These are phyloP conservation scores for Globisporangium paroecandrum DNA, from an alignment of 352 stramenopile genomes.

Conservation along the genomic window DNA sequence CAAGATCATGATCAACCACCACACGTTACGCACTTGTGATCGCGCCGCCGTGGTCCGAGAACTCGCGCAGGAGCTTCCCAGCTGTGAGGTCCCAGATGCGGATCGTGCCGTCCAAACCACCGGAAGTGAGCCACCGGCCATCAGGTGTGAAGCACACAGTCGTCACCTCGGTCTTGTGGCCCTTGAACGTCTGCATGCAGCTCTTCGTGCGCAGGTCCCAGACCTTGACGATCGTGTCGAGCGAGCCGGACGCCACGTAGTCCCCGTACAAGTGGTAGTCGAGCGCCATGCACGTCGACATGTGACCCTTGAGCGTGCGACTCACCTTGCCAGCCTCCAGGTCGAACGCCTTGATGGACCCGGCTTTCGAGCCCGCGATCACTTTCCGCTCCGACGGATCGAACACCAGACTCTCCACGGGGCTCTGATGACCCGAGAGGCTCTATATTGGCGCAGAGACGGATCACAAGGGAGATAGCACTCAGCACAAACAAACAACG, in stretches of 20 bases:
- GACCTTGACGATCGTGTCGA: conserved; percentile 85
- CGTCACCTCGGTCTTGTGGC: conserved; percentile 72
- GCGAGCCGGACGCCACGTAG: conserved; percentile 77
- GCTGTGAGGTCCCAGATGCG: conserved; percentile 85
- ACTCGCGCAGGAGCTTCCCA: conserved; percentile 70
- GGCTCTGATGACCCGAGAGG: conserved; percentile 66
- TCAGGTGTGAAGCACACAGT: conserved; percentile 78
- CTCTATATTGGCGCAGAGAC: conserved; percentile 34
- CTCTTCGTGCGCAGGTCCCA: conserved; percentile 84
- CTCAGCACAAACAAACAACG: background rate
- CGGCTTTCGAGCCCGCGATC: conserved; percentile 68
- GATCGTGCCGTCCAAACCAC: conserved; percentile 65
- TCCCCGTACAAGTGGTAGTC: conserved; percentile 86
- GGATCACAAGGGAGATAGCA: background rate
- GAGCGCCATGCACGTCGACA: conserved; percentile 74
- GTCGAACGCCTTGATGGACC: conserved; percentile 86
- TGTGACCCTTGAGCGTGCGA: conserved; percentile 80
- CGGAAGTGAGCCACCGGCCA: conserved; percentile 80
- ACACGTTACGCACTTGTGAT: conserved; percentile 42
- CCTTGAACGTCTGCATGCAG: conserved; percentile 87
- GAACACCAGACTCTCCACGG: conserved; percentile 80
- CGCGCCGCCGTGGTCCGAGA: conserved; percentile 65
- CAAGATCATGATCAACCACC: background rate
- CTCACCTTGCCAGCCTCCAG: conserved; percentile 75
- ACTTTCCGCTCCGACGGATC: conserved; percentile 75